phyloP scores from a whole-genome alignment of 345 rosid genomes.

The Turnera subulata region DNA sequence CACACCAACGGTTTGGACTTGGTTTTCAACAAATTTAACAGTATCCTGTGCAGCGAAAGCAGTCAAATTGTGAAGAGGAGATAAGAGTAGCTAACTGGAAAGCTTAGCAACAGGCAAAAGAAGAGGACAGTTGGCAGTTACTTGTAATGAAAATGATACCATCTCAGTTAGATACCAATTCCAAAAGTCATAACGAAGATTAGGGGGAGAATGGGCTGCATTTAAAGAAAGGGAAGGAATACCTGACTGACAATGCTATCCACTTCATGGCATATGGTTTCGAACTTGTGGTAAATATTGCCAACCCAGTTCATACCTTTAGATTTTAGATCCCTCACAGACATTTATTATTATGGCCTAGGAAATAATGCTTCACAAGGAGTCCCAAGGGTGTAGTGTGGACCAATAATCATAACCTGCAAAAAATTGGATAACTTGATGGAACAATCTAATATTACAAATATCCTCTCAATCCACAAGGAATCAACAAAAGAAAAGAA shows the following conservation, averaged over 20 bases:
- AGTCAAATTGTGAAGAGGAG: slow-evolving; percentile 9
- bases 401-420: no score
- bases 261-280: slow-evolving; percentile 55
- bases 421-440: no score
- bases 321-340: slow-evolving; percentile 44
- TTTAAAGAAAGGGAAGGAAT: background rate
- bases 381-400: no score
- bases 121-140: background rate
- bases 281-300: slow-evolving; percentile 61
- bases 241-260: slow-evolving; percentile 60
- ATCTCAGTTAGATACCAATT: background rate
- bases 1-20: slow-evolving; percentile 34
- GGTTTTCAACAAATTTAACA: slow-evolving; percentile 42
- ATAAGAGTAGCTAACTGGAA: no score
- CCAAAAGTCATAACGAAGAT: background rate
- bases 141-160: background rate
- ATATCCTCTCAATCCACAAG: no score
- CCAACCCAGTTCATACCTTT: slow-evolving; percentile 62
- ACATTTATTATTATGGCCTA: no score
- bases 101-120: slow-evolving; percentile 2
- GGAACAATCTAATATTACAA: no score
- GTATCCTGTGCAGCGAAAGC: slow-evolving; percentile 33
- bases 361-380: background rate
- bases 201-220: background rate
- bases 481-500: no score